phyloP scores from a whole-genome alignment of 2,329 filamentous ascomycete genomes.

The Sphaerostilbella broomeana region DNA sequence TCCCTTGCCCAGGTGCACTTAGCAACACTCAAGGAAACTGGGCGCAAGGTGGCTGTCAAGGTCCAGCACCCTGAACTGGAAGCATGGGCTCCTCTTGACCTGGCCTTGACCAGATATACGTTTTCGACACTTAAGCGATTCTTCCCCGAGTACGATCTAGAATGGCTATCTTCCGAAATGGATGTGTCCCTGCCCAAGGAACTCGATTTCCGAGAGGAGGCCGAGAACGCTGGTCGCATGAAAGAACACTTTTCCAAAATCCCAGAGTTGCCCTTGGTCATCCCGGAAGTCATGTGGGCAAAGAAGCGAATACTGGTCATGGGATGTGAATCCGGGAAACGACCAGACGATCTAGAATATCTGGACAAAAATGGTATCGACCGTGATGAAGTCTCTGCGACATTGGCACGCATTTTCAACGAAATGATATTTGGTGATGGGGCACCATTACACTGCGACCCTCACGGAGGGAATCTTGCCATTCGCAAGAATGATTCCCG shows the following conservation, averaged over 20 bases:
- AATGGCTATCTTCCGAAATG: slow-evolving; percentile 94
- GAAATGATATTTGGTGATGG: slow-evolving; percentile 96
- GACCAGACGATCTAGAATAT: slow-evolving; percentile 83
- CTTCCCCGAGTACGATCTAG: slow-evolving; percentile 96
- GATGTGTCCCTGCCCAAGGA: slow-evolving; percentile 84
- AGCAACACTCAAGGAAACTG: slow-evolving; percentile 73
- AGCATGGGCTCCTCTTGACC: slow-evolving; percentile 83
- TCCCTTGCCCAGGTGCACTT: slow-evolving; percentile 92
- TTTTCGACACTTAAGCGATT: slow-evolving; percentile 85
- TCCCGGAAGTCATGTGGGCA: slow-evolving; percentile 86
- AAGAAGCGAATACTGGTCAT: slow-evolving; percentile 87
- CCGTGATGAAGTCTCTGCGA: slow-evolving; percentile 89
- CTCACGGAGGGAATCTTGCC: slow-evolving; percentile 92
- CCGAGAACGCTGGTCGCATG: slow-evolving; percentile 72
- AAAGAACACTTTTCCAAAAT: slow-evolving; percentile 73
- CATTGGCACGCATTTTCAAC: slow-evolving; percentile 89
- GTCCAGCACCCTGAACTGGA: slow-evolving; percentile 87
- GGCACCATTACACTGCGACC: slow-evolving; percentile 91
- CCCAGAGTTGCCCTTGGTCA: slow-evolving; percentile 71
- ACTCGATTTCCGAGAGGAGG: slow-evolving; percentile 82
- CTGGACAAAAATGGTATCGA: slow-evolving; percentile 83
- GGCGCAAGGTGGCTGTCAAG: slow-evolving; percentile 88
- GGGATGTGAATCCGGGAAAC: slow-evolving; percentile 81
- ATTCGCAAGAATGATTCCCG: slow-evolving; percentile 67
- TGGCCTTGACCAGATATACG: slow-evolving; percentile 79